A percentile compares a stretch with the other conserved stretches of the same genome.
Evolutionary conservation across 305 asterid species (phyloP).

Genomic region (Fraxinus velutina): DNA sequence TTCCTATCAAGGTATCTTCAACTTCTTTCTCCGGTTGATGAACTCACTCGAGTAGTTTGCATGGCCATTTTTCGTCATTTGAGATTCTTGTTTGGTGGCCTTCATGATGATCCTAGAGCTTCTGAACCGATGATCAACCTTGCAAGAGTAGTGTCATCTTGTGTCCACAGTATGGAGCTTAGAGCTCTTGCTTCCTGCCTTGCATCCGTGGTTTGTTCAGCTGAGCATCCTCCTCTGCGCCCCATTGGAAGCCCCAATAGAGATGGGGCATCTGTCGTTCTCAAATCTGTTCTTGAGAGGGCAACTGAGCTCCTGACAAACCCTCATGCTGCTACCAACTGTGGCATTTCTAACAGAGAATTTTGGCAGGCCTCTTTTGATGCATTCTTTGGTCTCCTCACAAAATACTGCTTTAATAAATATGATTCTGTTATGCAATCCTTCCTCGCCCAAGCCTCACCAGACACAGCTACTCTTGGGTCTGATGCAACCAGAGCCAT

Average conservation of each 20-base stretch:
- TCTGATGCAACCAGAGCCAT: constrained; percentile 57
- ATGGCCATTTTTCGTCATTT: constrained; percentile 71
- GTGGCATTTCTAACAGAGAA: constrained; percentile 44
- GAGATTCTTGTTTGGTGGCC: constrained; percentile 61
- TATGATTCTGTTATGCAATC: constrained; percentile 58
- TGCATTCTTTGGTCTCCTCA: constrained; percentile 60
- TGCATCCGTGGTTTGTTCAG: constrained; percentile 71
- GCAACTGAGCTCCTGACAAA: constrained; percentile 62
- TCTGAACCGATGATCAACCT: constrained; percentile 36
- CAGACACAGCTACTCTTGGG: constrained; percentile 35
- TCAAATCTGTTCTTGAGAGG: constrained; percentile 61
- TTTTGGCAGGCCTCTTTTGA: constrained; percentile 83
- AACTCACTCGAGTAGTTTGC: constrained; percentile 58
- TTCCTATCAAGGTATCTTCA: constrained; percentile 53
- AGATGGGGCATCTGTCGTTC: constrained; percentile 62
- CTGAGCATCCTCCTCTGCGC: constrained; percentile 65
- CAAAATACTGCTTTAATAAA: constrained; percentile 62
- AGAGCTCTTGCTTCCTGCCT: constrained; percentile 67
- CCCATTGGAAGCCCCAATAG: constrained; percentile 64
- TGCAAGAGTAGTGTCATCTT: constrained; percentile 43
- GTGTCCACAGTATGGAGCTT: constrained; percentile 54
- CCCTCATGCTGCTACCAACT: constrained; percentile 46
- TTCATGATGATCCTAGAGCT: constrained; percentile 39
- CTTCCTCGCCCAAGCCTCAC: constrained; percentile 39
- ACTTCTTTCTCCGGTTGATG: constrained; percentile 52